phyloP scores from a whole-genome alignment of 306 rosid genomes.

The Acacia acuminata region DNA sequence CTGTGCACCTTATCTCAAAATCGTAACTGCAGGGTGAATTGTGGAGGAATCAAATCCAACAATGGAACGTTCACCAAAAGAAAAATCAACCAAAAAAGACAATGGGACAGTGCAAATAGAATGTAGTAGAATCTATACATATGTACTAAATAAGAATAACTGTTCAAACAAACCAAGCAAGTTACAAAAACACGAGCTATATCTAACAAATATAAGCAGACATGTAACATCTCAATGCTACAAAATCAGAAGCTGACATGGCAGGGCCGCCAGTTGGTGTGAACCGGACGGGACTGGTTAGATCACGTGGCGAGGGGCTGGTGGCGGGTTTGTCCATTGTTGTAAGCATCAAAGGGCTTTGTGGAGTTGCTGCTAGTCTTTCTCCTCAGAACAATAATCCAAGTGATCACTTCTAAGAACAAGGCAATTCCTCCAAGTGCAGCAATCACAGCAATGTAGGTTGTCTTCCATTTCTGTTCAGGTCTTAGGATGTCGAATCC shows the following conservation, averaged over 20 bases:
- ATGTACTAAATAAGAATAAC: slow-evolving; percentile 22
- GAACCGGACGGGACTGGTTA: neutral
- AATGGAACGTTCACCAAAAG: neutral
- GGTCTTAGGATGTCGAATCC: slow-evolving; percentile 65
- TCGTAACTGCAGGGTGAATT: neutral
- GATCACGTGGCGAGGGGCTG: slow-evolving; percentile 15
- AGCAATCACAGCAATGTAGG: slow-evolving; percentile 46
- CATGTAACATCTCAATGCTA: slow-evolving; percentile 9
- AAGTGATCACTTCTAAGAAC: slow-evolving; percentile 70
- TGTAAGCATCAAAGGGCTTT: slow-evolving; percentile 53
- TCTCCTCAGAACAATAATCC: slow-evolving; percentile 68
- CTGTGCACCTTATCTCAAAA: neutral
- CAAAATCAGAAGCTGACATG: slow-evolving; percentile 28
- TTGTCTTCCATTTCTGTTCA: slow-evolving; percentile 55
- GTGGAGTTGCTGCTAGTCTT: slow-evolving; percentile 49
- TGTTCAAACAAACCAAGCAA: slow-evolving; percentile 36
- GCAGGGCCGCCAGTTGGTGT: neutral
- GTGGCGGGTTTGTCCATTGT: slow-evolving; percentile 47
- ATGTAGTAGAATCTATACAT: slow-evolving; percentile 15
- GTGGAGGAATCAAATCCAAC: neutral
- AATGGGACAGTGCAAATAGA: neutral
- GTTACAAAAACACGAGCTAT: slow-evolving; percentile 20
- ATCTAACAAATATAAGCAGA: slow-evolving; percentile 12
- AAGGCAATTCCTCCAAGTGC: slow-evolving; percentile 55
- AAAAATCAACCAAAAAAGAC: neutral